Percentiles rank a stretch among this genome's conserved stretches.
These are phyloP conservation scores for Blastocystis sp. DNA, from an alignment of 352 stramenopile species.

Conservation along the genomic window DNA sequence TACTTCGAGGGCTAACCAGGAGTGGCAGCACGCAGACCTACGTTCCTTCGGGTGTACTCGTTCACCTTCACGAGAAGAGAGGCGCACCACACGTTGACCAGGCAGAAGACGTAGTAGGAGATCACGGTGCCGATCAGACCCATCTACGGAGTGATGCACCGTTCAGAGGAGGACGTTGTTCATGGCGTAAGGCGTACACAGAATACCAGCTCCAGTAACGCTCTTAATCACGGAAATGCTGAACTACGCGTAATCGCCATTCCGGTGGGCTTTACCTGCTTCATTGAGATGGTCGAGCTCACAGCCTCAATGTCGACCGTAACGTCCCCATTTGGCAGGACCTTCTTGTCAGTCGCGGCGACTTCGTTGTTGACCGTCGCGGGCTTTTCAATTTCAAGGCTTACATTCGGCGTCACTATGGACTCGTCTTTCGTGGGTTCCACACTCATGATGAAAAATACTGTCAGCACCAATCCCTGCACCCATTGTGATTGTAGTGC, in stretches of 20 bases:
- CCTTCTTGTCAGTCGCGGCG: conserved; percentile 29
- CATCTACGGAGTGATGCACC: conserved; percentile 36
- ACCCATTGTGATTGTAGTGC: background rate
- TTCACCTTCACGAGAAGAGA: conserved; percentile 19
- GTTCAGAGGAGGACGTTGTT: background rate
- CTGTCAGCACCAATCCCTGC: background rate
- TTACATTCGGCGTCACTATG: background rate
- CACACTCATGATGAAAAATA: conserved; percentile 6
- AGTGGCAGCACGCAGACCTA: background rate
- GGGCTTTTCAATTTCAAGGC: conserved; percentile 65
- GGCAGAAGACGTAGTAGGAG: conserved; percentile 21
- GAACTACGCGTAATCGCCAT: conserved; percentile 6
- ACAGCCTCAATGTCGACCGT: background rate
- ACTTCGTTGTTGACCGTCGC: conserved; percentile 26
- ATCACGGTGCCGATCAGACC: conserved; percentile 44
- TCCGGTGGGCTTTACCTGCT: background rate
- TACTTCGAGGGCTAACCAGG: conserved; percentile 37
- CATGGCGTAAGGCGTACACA: conserved; percentile 58
- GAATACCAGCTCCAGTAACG: conserved; percentile 42
- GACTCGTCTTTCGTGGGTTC: background rate
- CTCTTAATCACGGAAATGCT: conserved; percentile 34
- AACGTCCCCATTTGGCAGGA: conserved; percentile 4
- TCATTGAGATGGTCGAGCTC: conserved; percentile 22
- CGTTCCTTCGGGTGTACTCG: conserved; percentile 6
- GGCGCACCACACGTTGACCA: conserved; percentile 16